Conservation (phyloP, 2,329 filamentous ascomycete species). For the Aureobasidium zeae region DNA sequence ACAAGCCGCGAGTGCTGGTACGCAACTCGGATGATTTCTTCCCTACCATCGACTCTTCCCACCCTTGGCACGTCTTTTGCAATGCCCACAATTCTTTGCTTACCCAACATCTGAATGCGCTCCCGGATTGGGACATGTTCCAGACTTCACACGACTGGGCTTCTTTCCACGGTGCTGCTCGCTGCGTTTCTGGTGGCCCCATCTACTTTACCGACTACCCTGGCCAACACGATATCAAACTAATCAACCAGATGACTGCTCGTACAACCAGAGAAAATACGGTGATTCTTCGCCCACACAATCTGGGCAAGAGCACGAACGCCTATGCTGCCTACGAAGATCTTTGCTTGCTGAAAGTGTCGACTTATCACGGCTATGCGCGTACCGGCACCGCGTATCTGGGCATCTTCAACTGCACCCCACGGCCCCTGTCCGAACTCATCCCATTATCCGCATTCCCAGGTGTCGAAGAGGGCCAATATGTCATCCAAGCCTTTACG, state of each 20-base stretch:
- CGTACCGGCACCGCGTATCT: conserved; percentile 66
- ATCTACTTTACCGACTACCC: conserved; percentile 91
- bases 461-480: conserved; percentile 54
- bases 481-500: conserved; percentile 62
- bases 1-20: conserved; percentile 61
- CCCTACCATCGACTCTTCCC: conserved; percentile 67
- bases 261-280: conserved; percentile 65
- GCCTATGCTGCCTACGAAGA: conserved; percentile 71
- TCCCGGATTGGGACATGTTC: conserved; percentile 80
- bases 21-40: conserved; percentile 93
- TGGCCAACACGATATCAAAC: conserved; percentile 63
- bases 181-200: conserved; percentile 82
- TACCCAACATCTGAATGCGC: conserved; percentile 71
- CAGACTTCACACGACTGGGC: conserved; percentile 61
- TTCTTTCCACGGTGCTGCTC: conserved; percentile 77
- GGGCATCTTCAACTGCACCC: conserved; percentile 74
- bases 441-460: conserved; percentile 64
- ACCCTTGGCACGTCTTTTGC: conserved; percentile 90
- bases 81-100: conserved; percentile 85
- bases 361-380: conserved; percentile 62
- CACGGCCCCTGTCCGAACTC: conserved; percentile 55
- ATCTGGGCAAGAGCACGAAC: conserved; percentile 61
- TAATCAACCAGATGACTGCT: conserved; percentile 77
- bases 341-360: conserved; percentile 63
- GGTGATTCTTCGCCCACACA: conserved; percentile 69